Percentiles rank a stretch among this genome's conserved stretches.
Conservation (phyloP, 2,329 filamentous ascomycete genomes). For the Cordyceps tenuipes region DNA sequence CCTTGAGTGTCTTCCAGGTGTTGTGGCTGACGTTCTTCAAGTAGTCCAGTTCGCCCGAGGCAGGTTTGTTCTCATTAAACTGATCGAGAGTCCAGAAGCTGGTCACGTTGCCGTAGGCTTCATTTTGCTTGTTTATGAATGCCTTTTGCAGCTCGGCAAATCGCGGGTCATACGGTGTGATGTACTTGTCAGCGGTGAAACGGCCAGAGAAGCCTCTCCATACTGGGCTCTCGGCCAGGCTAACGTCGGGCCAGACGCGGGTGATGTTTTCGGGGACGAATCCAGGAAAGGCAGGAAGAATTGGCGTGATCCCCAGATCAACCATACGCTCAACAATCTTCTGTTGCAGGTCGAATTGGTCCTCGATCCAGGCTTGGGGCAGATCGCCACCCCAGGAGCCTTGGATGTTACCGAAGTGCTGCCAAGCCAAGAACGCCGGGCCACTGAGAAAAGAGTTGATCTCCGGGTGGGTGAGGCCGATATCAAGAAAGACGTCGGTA, state of each 20-base stretch:
- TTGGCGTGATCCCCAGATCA: conserved; percentile 43
- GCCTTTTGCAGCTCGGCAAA: conserved; percentile 35
- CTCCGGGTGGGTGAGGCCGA: conserved; percentile 35
- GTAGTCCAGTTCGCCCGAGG: conserved; percentile 35
- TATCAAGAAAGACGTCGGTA: conserved; percentile 36
- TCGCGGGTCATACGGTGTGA: conserved; percentile 36
- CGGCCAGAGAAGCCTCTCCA: conserved; percentile 33
- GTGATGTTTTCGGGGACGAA: conserved; percentile 37
- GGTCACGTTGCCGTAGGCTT: conserved; percentile 39
- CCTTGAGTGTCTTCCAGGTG: conserved; percentile 37
- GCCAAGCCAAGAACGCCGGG: conserved; percentile 44
- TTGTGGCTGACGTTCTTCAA: conserved; percentile 29
- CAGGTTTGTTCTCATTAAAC: conserved; percentile 43
- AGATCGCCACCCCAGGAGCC: conserved; percentile 39
- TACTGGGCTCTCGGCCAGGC: conserved; percentile 32
- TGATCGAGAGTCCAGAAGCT: conserved; percentile 43
- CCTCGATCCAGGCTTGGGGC: conserved; percentile 36
- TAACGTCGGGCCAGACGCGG: conserved; percentile 33
- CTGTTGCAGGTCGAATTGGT: conserved; percentile 39
- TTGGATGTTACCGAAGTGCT: conserved; percentile 46
- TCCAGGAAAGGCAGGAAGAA: conserved; percentile 42
- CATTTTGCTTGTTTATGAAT: conserved; percentile 37
- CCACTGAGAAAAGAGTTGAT: conserved; percentile 39
- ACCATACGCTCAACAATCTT: conserved; percentile 41
- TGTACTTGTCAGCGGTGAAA: conserved; percentile 39